Base-by-base conservation (phyloP, 345 rosid genomes). In the Heritiera littoralis region DNA sequence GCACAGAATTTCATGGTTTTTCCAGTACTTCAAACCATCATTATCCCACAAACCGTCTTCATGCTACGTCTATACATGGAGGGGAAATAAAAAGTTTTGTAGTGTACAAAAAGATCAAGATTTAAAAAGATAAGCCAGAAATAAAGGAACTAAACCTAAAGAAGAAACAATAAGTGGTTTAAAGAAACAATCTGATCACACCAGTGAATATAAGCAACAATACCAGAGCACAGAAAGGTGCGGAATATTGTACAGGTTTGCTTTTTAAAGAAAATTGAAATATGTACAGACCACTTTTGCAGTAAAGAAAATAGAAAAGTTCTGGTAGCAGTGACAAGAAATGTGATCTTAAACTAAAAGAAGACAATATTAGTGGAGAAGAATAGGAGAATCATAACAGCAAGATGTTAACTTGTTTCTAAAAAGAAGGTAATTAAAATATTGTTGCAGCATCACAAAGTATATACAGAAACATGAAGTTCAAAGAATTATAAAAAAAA, bases 371-470 rank as follows among this genome's bases (percentile, higher is more conserved):
- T 69, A 23, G 49, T 28, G 40, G 56, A n/a, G 41, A 70, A 23
- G 20, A 70, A 70, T 70, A 28, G 11, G 12, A 70, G n/a, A 70
- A 70, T 13, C 74, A 48, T 13, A 70, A 6, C 11, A 70, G 58
- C n/a, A 28, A 46, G 56, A 28, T 56, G 9, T n/a, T 18, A 30
- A 63, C 18, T 63, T 30, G 3, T 4, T 63, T 12, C 18, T 9
- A 5, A 13, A 63, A 30, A 12, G 8, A 63, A 1, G 17, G 9
- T 30, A 63, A 10, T 13, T 6, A 12, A 14, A 63, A 30, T 60
- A 66, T 38, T 46, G 45, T 49, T 66, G 23, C 35, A 56, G 48
- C 65, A 63, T 64, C 32, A 41, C 6, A 4, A 66, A 38, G 48
- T 8, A 76, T 5, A 10, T n/a, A 23, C n/a, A 77, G 20, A 65